Percentiles rank a stretch among this genome's conserved stretches.
phyloP scores from a whole-genome alignment of 768 basidiomycete genomes.

The Leccinum subgranulosum region DNA sequence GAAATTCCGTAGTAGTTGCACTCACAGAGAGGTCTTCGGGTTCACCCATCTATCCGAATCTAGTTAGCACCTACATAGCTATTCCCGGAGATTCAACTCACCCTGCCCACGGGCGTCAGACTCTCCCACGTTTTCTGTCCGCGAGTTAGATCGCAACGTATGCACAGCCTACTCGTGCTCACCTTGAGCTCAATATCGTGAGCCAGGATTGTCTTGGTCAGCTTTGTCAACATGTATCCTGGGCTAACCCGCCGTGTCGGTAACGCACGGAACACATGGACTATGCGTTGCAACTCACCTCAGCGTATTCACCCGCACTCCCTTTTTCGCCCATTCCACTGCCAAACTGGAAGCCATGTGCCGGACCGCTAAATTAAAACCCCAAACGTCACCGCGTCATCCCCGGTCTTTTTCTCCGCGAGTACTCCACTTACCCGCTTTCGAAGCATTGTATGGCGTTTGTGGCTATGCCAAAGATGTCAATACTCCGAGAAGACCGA shows the following conservation, averaged over 20 bases:
- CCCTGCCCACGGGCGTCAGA: slow-evolving; percentile 83
- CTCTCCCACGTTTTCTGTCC: slow-evolving; percentile 77
- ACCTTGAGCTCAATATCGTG: slow-evolving; percentile 76
- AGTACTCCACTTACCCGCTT: slow-evolving; percentile 57
- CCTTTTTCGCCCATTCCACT: slow-evolving; percentile 93
- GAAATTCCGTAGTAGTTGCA: slow-evolving; percentile 1
- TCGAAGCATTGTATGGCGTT: slow-evolving; percentile 95
- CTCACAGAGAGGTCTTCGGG: slow-evolving; percentile 86
- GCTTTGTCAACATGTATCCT: slow-evolving; percentile 91
- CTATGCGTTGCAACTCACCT: slow-evolving; percentile 41
- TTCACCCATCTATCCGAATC: slow-evolving; percentile 69
- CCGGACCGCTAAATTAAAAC: slow-evolving; percentile 62
- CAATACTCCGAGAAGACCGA: not conserved
- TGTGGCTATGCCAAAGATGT: slow-evolving; percentile 53
- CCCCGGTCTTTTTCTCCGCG: not conserved
- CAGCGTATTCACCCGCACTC: slow-evolving; percentile 80
- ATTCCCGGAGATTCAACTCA: slow-evolving; percentile 24
- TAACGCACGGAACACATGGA: not conserved
- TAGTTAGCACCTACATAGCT: slow-evolving; percentile 27
- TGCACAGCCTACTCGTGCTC: not conserved
- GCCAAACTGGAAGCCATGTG: slow-evolving; percentile 93
- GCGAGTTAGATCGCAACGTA: not conserved
- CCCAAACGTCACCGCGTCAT: slow-evolving; percentile 5
- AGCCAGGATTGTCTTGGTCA: slow-evolving; percentile 80
- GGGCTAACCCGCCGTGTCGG: slow-evolving; percentile 47